Percentiles rank a stretch among this genome's conserved stretches.
Evolutionary conservation across 2,329 filamentous ascomycete species (phyloP).

Genomic region (Colletotrichum camelliae): DNA sequence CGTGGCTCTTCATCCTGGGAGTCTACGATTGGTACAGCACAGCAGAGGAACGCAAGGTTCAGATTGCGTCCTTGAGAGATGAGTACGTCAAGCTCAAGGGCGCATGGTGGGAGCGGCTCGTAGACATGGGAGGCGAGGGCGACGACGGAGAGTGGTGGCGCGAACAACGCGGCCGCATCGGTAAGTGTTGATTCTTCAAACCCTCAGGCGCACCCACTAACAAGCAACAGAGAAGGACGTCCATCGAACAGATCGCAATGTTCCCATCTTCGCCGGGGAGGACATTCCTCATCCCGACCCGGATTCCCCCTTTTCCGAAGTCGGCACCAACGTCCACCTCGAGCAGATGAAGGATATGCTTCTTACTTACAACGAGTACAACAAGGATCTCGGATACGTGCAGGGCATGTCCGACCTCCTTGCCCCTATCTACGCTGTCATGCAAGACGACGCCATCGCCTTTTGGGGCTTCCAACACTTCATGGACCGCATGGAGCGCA

Average conservation of each 20-base stretch:
- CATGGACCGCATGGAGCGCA: conserved; percentile 98
- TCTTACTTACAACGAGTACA: conserved; percentile 97
- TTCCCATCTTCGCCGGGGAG: conserved; percentile 95
- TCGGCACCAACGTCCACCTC: conserved; percentile 94
- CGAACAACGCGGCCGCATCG: conserved; percentile 91
- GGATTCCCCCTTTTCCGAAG: conserved; percentile 89
- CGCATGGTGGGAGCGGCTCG: conserved; percentile 93
- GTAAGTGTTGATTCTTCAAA: conserved; percentile 59
- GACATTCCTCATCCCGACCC: conserved; percentile 97
- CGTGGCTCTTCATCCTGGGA: conserved; percentile 92
- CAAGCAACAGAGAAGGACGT: conserved; percentile 86
- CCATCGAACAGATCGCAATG: conserved; percentile 91
- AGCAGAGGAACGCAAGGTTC: conserved; percentile 80
- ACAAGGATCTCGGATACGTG: conserved; percentile 93
- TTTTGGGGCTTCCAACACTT: conserved; percentile 97
- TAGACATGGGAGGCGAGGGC: conserved; percentile 79
- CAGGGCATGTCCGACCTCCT: conserved; percentile 98
- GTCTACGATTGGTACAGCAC: conserved; percentile 95
- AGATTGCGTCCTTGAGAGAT: conserved; percentile 85
- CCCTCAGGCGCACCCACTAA: conserved; percentile 24
- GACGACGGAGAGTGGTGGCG: conserved; percentile 96
- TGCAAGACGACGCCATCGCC: conserved; percentile 95
- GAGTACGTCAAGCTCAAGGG: conserved; percentile 95
- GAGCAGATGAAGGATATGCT: conserved; percentile 99
- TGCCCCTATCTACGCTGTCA: conserved; percentile 93